A percentile compares a stretch with the other conserved stretches of the same genome.
Conservation (phyloP, 768 basidiomycete genomes). For the Stropharia rugosoannulata region DNA sequence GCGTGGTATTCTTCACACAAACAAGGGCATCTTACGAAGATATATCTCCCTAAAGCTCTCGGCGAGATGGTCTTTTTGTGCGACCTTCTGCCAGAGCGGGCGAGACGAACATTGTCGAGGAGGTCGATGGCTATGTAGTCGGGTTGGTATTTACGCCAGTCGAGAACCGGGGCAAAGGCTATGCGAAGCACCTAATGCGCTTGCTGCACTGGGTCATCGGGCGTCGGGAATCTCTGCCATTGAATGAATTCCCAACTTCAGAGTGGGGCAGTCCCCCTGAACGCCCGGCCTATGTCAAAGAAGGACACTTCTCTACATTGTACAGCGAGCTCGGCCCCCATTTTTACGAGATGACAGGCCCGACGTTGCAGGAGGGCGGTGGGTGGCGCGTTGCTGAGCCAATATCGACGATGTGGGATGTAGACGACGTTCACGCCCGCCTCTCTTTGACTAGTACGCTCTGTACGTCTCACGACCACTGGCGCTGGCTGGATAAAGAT, state of each 20-base stretch:
- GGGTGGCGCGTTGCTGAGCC: slow-evolving; percentile 44
- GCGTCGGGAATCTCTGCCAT: slow-evolving; percentile 13
- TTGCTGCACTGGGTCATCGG: slow-evolving; percentile 48
- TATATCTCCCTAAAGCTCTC: slow-evolving; percentile 4
- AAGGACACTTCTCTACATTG: slow-evolving; percentile 23
- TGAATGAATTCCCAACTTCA: slow-evolving; percentile 15
- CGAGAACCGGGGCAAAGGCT: slow-evolving; percentile 50
- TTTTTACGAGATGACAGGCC: slow-evolving; percentile 23
- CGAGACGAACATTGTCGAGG: slow-evolving; percentile 15
- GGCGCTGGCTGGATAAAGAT: slow-evolving; percentile 29
- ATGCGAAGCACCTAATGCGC: slow-evolving; percentile 63
- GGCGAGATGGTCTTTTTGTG: slow-evolving; percentile 27
- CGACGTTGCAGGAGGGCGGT: slow-evolving; percentile 11
- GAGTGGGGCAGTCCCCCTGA: slow-evolving; percentile 25
- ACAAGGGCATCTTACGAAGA: not conserved
- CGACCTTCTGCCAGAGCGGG: slow-evolving; percentile 19
- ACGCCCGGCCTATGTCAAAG: slow-evolving; percentile 10
- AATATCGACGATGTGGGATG: slow-evolving; percentile 37
- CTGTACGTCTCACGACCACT: not conserved
- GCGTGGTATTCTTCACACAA: not conserved
- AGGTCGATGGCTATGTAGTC: slow-evolving; percentile 48
- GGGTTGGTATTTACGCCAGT: slow-evolving; percentile 58
- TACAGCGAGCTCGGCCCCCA: slow-evolving; percentile 26
- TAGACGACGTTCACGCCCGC: slow-evolving; percentile 10
- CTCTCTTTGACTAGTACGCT: not conserved